Base-by-base conservation (phyloP, 495 filamentous ascomycete species). In the Glonium stellatum region DNA sequence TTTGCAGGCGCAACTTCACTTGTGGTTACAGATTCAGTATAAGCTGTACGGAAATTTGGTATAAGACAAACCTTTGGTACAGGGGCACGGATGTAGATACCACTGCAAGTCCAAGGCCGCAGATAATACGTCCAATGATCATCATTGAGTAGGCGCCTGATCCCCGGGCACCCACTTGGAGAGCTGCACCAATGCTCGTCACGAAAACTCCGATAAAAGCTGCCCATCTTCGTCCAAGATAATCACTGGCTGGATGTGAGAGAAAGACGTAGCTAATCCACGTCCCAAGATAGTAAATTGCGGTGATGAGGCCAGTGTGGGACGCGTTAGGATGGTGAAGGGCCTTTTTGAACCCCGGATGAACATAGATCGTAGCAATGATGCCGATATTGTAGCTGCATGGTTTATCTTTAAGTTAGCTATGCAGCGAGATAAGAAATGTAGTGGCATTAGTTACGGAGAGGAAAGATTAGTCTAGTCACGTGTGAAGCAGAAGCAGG, bases 221-320 rank as follows among this genome's bases (percentile, higher is more conserved):
- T 11, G 78, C 79, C 54, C 77, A 72, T 57, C 79, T 73, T 49
- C 81, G 72, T 10, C 81, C 81, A 8, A 80, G 64, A 15, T 65
- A 65, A 59, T 84, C 81, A 21, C 74, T 76, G 0, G 66, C 65
- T 0, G 75, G 73, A 48, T 77, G 75, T 0, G 80, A 77, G 39
- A 84, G 53, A 63, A 82, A 81, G 22, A 82, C 53, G 62, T 82
- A 84, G 64, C 76, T 77, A 37, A 70, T 39, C 75, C 77, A 82
- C 10, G 80, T 81, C 44, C 81, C 81, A 21, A 84, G 65, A 49
- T 82, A 82, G 70, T 84, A 82, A 22, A 81, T 77, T 34, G 76
- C 78, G 5, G 80, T 82, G 59, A 84, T 81, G 27, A 81, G 67
- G 1, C 79, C 80, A 36, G 68, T 78, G 25, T 69, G 61, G 3